Percentiles rank a stretch among this genome's conserved stretches.
Conservation (phyloP, 2,329 filamentous ascomycete genomes). For the Westerdykella sp. region DNA sequence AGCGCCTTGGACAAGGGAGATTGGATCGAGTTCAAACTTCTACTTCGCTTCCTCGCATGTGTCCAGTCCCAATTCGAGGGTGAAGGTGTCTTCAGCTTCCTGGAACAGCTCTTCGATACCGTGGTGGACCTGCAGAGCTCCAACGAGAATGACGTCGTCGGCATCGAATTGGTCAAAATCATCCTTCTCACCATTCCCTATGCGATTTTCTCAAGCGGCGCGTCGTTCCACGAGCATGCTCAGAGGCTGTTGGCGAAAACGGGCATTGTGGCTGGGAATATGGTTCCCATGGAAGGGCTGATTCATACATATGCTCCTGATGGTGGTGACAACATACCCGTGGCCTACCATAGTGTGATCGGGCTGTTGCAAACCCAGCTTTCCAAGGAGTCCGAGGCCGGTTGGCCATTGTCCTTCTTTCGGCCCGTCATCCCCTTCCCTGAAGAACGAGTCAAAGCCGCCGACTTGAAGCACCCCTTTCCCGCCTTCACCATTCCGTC, state of each 20-base stretch:
- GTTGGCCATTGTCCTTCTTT: constrained; percentile 67
- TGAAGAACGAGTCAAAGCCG: constrained; percentile 48
- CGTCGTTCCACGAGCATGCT: constrained; percentile 57
- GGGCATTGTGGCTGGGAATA: constrained; percentile 85
- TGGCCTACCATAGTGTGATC: constrained; percentile 64
- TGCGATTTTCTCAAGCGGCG: constrained; percentile 49
- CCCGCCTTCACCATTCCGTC: constrained; percentile 71
- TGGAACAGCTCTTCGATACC: constrained; percentile 84
- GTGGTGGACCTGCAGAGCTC: constrained; percentile 92
- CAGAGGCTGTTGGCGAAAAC: constrained; percentile 83
- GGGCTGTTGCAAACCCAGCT: constrained; percentile 81
- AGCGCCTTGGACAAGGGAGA: constrained; percentile 63
- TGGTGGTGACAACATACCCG: constrained; percentile 54
- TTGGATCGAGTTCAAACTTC: constrained; percentile 87
- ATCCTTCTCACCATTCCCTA: constrained; percentile 94
- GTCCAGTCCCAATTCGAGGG: constrained; percentile 73
- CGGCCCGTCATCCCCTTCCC: constrained; percentile 46
- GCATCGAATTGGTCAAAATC: constrained; percentile 87
- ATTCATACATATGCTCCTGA: constrained; percentile 70
- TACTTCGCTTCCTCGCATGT: constrained; percentile 83
- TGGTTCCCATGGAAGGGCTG: constrained; percentile 74
- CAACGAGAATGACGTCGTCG: constrained; percentile 77
- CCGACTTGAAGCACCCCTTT: constrained; percentile 58
- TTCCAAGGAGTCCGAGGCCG: constrained; percentile 64
- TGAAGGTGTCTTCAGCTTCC: constrained; percentile 74